Percentiles rank a stretch among this genome's conserved stretches.
These are phyloP conservation scores for Penicillium tannophilum DNA, from an alignment of 495 filamentous ascomycete species.

Conservation along the genomic window DNA sequence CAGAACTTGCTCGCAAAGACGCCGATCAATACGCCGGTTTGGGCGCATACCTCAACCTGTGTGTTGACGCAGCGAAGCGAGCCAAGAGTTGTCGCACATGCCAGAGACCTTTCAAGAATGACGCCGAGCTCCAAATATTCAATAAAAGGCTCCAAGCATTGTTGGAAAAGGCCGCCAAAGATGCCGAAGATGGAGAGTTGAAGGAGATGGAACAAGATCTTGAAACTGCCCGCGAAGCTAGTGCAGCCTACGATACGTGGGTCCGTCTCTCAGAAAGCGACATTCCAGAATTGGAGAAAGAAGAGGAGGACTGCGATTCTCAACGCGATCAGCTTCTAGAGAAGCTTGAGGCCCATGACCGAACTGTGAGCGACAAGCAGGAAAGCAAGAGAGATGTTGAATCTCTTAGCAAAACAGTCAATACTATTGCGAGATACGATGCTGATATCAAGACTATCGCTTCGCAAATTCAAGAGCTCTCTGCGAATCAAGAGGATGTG, in stretches of 20 bases:
- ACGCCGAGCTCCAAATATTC: slow-evolving; percentile 59
- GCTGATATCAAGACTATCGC: slow-evolving; percentile 70
- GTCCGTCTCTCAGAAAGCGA: slow-evolving; percentile 66
- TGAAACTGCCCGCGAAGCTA: slow-evolving; percentile 57
- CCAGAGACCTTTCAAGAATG: slow-evolving; percentile 59
- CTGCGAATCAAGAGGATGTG: slow-evolving; percentile 68
- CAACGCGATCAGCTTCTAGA: slow-evolving; percentile 62
- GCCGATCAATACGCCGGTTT: slow-evolving; percentile 61
- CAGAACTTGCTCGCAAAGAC: slow-evolving; percentile 64
- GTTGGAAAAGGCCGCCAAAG: slow-evolving; percentile 56
- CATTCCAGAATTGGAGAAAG: slow-evolving; percentile 66
- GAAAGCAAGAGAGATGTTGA: slow-evolving; percentile 75
- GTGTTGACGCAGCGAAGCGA: slow-evolving; percentile 57
- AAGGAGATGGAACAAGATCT: slow-evolving; percentile 55
- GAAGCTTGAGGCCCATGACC: slow-evolving; percentile 74
- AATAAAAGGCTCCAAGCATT: slow-evolving; percentile 61
- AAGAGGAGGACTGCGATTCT: slow-evolving; percentile 55
- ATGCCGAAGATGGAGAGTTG: slow-evolving; percentile 56
- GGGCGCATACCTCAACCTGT: slow-evolving; percentile 63
- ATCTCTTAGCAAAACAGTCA: slow-evolving; percentile 70
- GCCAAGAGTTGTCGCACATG: slow-evolving; percentile 74
- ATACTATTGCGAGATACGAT: slow-evolving; percentile 70
- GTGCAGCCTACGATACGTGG: slow-evolving; percentile 72
- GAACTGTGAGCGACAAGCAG: slow-evolving; percentile 61
- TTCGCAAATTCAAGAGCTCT: slow-evolving; percentile 68